phyloP scores from a whole-genome alignment of 2,329 filamentous ascomycete species.

The Aspergillus quadrilineatus region DNA sequence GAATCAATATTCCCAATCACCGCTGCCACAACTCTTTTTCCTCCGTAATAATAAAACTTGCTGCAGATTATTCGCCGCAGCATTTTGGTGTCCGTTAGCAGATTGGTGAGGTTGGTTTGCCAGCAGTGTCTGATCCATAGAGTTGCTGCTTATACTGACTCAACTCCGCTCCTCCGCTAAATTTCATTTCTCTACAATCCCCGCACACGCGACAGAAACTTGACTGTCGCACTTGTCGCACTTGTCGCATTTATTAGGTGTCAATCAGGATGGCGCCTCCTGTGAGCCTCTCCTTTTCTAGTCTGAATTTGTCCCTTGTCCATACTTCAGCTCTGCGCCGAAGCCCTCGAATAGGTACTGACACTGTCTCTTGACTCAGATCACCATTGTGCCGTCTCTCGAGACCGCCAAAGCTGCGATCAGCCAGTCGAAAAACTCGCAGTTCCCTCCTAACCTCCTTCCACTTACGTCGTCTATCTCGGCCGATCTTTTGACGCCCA shows the following conservation, averaged over 20 bases:
- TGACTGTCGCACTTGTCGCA: not conserved
- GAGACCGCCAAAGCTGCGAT: constrained; percentile 60
- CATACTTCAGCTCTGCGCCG: too few species aligned
- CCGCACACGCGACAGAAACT: constrained; percentile 15
- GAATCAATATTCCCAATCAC: not conserved
- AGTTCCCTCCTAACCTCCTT: constrained; percentile 71
- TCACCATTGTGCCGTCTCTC: constrained; percentile 59
- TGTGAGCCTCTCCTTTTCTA: constrained; percentile 22
- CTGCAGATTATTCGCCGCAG: not conserved
- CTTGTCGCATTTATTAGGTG: not conserved
- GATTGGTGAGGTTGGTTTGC: not conserved
- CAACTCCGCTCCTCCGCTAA: constrained; percentile 9
- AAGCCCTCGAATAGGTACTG: not conserved
- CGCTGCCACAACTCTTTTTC: not conserved
- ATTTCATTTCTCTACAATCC: constrained; percentile 15
- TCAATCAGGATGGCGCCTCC: constrained; percentile 26
- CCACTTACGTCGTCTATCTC: constrained; percentile 81
- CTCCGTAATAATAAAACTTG: not conserved
- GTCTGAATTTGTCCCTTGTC: not conserved
- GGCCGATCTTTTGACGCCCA: constrained; percentile 90
- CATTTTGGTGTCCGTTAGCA: not conserved
- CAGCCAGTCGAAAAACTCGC: constrained; percentile 49
- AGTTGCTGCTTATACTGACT: not conserved
- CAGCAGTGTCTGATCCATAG: not conserved
- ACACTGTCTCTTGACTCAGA: constrained; percentile 35